Percentiles rank a stretch among this genome's conserved stretches.
These are phyloP conservation scores for Coniella lustricola DNA, from an alignment of 2,329 filamentous ascomycete species.

Conservation along the genomic window DNA sequence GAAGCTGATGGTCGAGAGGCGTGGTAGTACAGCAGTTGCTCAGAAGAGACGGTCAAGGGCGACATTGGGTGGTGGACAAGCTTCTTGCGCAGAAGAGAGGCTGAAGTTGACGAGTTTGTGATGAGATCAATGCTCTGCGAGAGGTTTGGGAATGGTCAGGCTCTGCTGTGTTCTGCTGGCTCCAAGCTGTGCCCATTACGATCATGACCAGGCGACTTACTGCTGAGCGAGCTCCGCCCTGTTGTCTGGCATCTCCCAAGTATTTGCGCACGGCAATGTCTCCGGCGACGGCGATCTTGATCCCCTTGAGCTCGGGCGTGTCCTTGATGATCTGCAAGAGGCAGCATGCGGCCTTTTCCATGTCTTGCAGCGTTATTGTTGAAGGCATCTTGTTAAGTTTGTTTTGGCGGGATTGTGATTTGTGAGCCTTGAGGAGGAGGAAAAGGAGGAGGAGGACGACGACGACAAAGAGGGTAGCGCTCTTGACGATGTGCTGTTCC, in stretches of 20 bases:
- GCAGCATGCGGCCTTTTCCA: constrained; percentile 14
- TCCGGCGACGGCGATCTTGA: constrained; percentile 13
- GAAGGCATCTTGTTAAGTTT: constrained; percentile 3
- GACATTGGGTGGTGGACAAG: constrained; percentile 14
- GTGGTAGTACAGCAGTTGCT: constrained; percentile 14
- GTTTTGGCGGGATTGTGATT: not conserved
- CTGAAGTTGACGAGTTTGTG: constrained; percentile 14
- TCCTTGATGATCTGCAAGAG: constrained; percentile 16
- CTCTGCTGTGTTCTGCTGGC: too few species aligned
- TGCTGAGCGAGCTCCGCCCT: constrained; percentile 2
- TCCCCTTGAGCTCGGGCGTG: constrained; percentile 12
- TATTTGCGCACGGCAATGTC: constrained; percentile 13
- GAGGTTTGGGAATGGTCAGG: too few species aligned
- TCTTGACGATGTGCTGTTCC: too few species aligned
- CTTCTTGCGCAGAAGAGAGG: constrained; percentile 15
- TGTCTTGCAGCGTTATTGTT: constrained; percentile 3
- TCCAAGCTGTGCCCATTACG: too few species aligned
- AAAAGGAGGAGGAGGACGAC: too few species aligned
- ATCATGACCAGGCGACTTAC: constrained; percentile 1
- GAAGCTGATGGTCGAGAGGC: constrained; percentile 8
- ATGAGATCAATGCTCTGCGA: constrained; percentile 14
- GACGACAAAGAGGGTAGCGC: too few species aligned
- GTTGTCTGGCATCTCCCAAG: constrained; percentile 7
- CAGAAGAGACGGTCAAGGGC: constrained; percentile 10
- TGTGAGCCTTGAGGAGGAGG: not conserved